Evolutionary conservation across 176 grass and related monocot genomes (phyloP).

Genomic region (Canna indica): DNA sequence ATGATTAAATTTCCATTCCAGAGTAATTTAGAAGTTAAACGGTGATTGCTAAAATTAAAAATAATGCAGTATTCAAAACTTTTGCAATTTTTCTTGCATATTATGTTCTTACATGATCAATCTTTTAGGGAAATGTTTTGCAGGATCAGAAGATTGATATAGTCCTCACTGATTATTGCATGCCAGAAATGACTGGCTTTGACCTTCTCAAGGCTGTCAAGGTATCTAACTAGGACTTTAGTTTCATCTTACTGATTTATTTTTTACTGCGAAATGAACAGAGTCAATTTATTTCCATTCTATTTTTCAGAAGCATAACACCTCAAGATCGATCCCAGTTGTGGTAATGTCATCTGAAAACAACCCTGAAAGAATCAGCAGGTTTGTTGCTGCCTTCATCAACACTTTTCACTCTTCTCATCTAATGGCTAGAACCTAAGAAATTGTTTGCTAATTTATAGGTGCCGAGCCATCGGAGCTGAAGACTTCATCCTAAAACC

Average conservation of each 20-base stretch:
- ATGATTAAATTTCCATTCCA: no score
- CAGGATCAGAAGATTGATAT: conserved; percentile 82
- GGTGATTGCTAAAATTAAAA: no score
- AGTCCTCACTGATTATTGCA: conserved; percentile 87
- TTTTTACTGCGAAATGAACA: background rate
- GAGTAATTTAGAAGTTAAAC: no score
- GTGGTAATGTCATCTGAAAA: conserved; percentile 94
- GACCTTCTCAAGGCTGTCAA: conserved; percentile 86
- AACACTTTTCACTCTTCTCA: no score
- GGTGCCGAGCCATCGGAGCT: conserved; percentile 43
- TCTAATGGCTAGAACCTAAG: no score
- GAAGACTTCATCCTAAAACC: conserved; percentile 87
- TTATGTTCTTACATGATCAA: no score
- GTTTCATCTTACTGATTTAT: background rate
- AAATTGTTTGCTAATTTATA: no score
- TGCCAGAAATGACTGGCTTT: conserved; percentile 93
- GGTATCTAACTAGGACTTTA: conserved; percentile 23
- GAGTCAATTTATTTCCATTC: background rate
- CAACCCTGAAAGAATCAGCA: conserved; percentile 83
- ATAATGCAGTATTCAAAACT: no score
- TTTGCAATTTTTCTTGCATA: no score
- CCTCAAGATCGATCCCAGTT: conserved; percentile 66
- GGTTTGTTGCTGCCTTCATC: conserved; percentile 39
- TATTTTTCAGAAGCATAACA: conserved; percentile 47
- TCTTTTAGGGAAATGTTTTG: conserved; percentile 11